These are phyloP conservation scores for Ensete glaucum DNA, from an alignment of 176 grass and related monocot genomes.

Conservation along the genomic window DNA sequence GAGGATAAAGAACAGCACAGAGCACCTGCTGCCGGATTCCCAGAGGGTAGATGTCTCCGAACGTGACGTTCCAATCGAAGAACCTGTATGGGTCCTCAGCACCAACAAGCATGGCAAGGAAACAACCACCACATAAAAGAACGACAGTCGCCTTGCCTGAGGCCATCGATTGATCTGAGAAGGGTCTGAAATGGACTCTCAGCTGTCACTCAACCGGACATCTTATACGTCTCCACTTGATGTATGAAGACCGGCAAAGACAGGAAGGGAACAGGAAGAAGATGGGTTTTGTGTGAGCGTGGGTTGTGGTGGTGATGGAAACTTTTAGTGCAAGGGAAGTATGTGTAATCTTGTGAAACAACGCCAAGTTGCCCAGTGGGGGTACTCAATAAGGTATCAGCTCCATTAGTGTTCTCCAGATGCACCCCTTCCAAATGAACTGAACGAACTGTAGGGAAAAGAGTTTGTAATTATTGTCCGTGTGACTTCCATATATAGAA, in stretches of 20 bases:
- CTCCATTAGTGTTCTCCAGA: no score
- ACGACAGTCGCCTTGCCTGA: neutral
- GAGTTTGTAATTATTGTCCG: no score
- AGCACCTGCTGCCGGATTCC: conserved; percentile 47
- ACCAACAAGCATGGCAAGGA: neutral
- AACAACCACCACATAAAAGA: conserved; percentile 8
- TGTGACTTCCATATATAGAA: no score
- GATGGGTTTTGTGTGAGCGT: neutral
- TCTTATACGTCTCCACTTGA: no score
- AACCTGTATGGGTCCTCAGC: conserved; percentile 43
- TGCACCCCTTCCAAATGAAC: no score
- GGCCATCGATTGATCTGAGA: no score
- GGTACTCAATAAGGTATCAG: no score
- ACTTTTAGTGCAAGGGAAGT: neutral
- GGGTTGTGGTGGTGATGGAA: neutral
- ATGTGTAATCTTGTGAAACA: neutral
- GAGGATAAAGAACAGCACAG: neutral
- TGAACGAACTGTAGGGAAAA: no score
- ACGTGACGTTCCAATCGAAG: conserved; percentile 54
- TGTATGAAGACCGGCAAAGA: no score
- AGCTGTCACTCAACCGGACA: no score
- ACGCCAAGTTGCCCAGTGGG: no score
- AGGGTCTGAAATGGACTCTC: no score
- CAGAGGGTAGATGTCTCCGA: conserved; percentile 44
- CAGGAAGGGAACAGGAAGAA: neutral